Evolutionary conservation across 305 asterid species (phyloP), one percentile per base, ranked within the genome.

Genomic region (Salvia sclarea): DNA sequence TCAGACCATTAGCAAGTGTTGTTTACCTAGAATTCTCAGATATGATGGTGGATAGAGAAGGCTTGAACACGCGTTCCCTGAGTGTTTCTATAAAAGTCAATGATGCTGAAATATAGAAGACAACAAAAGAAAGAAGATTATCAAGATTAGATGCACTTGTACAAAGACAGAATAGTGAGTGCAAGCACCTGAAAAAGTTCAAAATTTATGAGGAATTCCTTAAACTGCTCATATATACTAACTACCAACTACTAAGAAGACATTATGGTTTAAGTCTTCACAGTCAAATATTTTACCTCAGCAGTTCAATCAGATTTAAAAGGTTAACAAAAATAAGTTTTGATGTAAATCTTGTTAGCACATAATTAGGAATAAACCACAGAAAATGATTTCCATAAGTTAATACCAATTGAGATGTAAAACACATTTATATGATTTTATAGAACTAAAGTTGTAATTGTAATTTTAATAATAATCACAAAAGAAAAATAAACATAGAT

Each of bases 41-140:
- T 66, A 93, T 77, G 74, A 93, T 75, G 35, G 91, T 75, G 69
- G 97, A 93, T 65, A 93, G 83, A 57, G 97, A 83, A 44, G 98
- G 98, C 86, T 93, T 90, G 87, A 90, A 90, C 89, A 90, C 89
- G 45, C 88, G 94, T 72, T 93, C 97, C 83, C 96, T 87, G 14
- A 93, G 89, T 21, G 92, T 85, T 77, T 88, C 98, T 50, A 93
- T 83, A 63, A 90, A 87, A 70, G 89, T 91, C 41, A 89, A 80
- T 62, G 98, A 95, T 40, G 95, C 97, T 93, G 96, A 81, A 79
- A 78, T 31, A 70, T 14, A 74, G 69, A 58, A 65, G 62, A 69
- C 70, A 72, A 12, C 33, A 57, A 66, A 57, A 67, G 52, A 61
- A 56, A 31, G 38, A 71, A 56, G 8, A 67, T 45, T 10, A 45